These are phyloP conservation scores for Austroboletus sp. DNA, from an alignment of 1,284 basidiomycete genomes.

Conservation along the genomic window DNA sequence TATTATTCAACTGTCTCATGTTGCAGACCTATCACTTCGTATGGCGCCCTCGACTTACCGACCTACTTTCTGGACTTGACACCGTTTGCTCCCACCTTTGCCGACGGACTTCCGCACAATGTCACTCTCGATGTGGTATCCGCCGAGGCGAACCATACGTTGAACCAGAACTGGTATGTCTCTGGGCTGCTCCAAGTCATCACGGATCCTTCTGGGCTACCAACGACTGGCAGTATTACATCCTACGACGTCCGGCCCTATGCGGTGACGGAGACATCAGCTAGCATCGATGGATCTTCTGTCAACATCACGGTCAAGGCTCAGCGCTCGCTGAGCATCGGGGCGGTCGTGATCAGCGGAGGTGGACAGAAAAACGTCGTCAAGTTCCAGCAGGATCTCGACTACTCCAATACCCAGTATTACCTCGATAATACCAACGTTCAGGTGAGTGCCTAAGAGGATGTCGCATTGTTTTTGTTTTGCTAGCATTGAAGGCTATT, in stretches of 20 bases:
- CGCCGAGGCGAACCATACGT: constrained; percentile 57
- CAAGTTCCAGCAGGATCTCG: constrained; percentile 41
- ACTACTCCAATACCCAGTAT: constrained; percentile 46
- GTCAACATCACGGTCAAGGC: constrained; percentile 47
- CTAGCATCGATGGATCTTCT: constrained; percentile 37
- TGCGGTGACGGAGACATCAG: constrained; percentile 46
- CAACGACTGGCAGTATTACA: constrained; percentile 62
- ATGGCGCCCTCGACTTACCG: constrained; percentile 71
- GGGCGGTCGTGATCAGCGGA: constrained; percentile 44
- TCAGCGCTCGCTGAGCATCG: constrained; percentile 41
- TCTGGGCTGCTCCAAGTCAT: constrained; percentile 66
- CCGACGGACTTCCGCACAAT: constrained; percentile 61
- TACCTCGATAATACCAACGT: constrained; percentile 37
- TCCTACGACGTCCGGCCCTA: constrained; percentile 52
- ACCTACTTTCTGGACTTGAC: constrained; percentile 75
- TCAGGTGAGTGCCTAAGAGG: constrained; percentile 35
- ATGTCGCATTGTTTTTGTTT: neutral
- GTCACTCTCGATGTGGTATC: constrained; percentile 69
- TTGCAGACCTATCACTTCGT: constrained; percentile 65
- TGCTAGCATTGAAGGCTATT: neutral
- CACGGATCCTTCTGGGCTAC: constrained; percentile 54
- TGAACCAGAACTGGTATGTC: constrained; percentile 72
- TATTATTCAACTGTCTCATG: neutral
- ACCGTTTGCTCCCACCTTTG: constrained; percentile 66
- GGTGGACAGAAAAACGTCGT: constrained; percentile 43